These are phyloP conservation scores for Elsinoe fawcettii DNA, from an alignment of 2,329 filamentous ascomycete genomes.

Conservation along the genomic window DNA sequence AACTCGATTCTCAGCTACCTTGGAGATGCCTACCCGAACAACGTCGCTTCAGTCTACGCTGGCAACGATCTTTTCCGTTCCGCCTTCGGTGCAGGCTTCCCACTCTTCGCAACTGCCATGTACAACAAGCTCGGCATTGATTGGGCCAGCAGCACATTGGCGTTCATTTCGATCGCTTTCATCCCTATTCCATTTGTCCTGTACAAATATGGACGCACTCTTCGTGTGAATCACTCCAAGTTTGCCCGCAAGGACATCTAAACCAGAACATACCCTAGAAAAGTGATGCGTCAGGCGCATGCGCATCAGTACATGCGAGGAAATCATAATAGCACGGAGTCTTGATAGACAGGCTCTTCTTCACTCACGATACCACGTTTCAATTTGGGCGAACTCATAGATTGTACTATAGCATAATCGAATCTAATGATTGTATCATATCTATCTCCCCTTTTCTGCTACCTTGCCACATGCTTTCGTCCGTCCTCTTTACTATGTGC, in stretches of 20 bases:
- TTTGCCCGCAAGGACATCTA: slow-evolving; percentile 35
- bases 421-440: neutral
- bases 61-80: slow-evolving; percentile 39
- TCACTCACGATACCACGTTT: neutral
- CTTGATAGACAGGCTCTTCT: neutral
- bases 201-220: slow-evolving; percentile 35
- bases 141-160: slow-evolving; percentile 37
- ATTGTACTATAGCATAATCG: neutral
- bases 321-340: neutral
- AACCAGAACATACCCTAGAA: neutral
- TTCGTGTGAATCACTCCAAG: slow-evolving; percentile 35
- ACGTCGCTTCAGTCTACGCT: slow-evolving; percentile 37
- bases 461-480: neutral
- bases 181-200: slow-evolving; percentile 41
- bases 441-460: neutral
- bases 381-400: neutral
- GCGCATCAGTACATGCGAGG: neutral
- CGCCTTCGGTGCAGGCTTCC: slow-evolving; percentile 35
- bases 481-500: neutral
- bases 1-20: slow-evolving; percentile 41
- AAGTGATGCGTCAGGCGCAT: neutral
- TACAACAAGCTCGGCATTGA: slow-evolving; percentile 33
- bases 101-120: slow-evolving; percentile 36
- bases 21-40: slow-evolving; percentile 36
- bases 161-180: slow-evolving; percentile 36